These are phyloP conservation scores for Diaporthe amygdali DNA, from an alignment of 2,329 filamentous ascomycete genomes.

Conservation along the genomic window DNA sequence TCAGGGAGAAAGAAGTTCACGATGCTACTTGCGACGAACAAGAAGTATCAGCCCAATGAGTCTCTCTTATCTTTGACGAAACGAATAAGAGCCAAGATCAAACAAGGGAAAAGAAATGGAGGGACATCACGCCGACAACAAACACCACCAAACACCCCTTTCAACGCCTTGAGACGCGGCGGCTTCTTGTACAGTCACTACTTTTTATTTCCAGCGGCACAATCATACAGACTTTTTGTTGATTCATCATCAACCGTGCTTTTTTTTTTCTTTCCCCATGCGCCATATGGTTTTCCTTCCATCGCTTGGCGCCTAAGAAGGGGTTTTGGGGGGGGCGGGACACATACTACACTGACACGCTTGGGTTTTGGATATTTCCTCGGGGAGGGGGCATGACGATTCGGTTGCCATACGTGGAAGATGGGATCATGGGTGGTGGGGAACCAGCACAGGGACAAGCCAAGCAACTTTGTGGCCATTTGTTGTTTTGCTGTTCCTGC, in stretches of 20 bases:
- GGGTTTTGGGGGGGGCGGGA: neutral
- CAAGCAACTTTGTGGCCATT: neutral
- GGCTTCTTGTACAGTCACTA: conserved; percentile 21
- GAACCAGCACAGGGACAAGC: neutral
- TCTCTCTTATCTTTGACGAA: conserved; percentile 15
- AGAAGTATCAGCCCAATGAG: conserved; percentile 5
- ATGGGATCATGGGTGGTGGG: neutral
- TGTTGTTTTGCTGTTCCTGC: neutral
- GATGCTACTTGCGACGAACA: conserved; percentile 15
- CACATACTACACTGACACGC: neutral
- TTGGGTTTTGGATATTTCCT: conserved; percentile 7
- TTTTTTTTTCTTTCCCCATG: neutral
- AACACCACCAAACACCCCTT: neutral
- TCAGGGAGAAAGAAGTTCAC: conserved; percentile 6
- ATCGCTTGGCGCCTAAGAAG: neutral
- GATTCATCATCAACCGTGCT: neutral
- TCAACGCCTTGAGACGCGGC: conserved; percentile 1
- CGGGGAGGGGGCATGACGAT: neutral
- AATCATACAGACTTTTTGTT: neutral
- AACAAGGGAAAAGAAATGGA: neutral
- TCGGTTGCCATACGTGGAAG: neutral
- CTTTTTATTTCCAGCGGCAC: conserved; percentile 4
- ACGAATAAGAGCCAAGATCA: neutral
- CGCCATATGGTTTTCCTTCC: neutral
- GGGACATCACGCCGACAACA: neutral